Percentiles rank a stretch among this genome's conserved stretches.
These are phyloP conservation scores for Fusarium mexicanum DNA, from an alignment of 2,329 filamentous ascomycete genomes.

Conservation along the genomic window DNA sequence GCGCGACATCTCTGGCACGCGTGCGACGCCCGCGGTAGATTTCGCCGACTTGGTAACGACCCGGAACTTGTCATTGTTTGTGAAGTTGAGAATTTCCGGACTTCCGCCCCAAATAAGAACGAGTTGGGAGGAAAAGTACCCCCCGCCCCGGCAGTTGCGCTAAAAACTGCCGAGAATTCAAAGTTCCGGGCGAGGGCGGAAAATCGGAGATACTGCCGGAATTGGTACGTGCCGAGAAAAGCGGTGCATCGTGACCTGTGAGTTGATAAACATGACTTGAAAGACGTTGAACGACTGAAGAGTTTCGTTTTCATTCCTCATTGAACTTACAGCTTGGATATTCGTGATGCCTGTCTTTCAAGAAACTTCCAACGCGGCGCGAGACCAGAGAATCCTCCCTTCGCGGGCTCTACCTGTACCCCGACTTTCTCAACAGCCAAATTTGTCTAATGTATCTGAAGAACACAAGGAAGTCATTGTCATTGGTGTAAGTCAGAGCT, in stretches of 20 bases:
- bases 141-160: neutral
- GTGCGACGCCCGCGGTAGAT: neutral
- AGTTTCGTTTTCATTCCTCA: neutral
- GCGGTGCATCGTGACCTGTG: neutral
- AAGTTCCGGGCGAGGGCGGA: conserved; percentile 1
- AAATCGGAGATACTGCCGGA: neutral
- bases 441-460: neutral
- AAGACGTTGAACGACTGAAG: neutral
- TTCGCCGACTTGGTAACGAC: neutral
- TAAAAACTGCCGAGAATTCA: neutral
- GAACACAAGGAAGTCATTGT: conserved; percentile 10
- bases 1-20: conserved; percentile 1
- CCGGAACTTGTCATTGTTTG: neutral
- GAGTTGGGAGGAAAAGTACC: neutral
- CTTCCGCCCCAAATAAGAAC: neutral
- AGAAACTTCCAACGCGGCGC: neutral
- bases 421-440: neutral
- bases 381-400: conserved; percentile 9
- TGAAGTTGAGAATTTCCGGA: neutral
- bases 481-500: neutral
- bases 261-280: neutral
- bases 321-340: rapidly evolving
- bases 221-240: neutral
- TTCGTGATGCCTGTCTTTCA: conserved; percentile 15
- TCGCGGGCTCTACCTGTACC: neutral